Evolutionary conservation across 352 stramenopile species (phyloP), one percentile per base, ranked within the genome.

Genomic region (Aphanomyces stellatus): DNA sequence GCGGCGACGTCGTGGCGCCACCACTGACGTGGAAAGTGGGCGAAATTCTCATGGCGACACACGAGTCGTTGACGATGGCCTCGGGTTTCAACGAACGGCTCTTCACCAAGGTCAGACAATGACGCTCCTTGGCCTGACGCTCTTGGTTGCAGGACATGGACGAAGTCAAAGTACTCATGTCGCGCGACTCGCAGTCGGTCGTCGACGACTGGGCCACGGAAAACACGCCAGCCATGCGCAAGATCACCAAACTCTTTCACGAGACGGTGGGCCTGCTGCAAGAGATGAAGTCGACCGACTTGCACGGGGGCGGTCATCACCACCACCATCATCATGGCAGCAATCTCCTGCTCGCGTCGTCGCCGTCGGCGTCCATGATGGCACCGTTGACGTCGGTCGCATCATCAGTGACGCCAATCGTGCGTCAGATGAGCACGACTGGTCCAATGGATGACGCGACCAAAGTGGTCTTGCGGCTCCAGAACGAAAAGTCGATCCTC

Each of bases 401-500:
- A n/a, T n/a, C n/a, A n/a, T n/a, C n/a, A n/a, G n/a, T n/a, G n/a
- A n/a, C n/a, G n/a, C n/a, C n/a, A n/a, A n/a, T n/a, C n/a, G n/a
- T n/a, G n/a, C n/a, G n/a, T n/a, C n/a, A n/a, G 8, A 8, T n/a
- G 4, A 41, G 15, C 17, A 62, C 53, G 8, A 48, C 22, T n/a
- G 37, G 10, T 10, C 17, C 43, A 4, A 25, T 34, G 10, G 57
- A 65, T 4, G 57, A 65, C 17, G 1, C 34, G 19, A 19, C 28
- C 28, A 65, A 65, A 28, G 15, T 53, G n/a, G 25, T 65, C 22
- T 13, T 56, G 19, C 57, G 57, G 4, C 57, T 65, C 22, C 57
- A 65, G 34, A 65, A 65, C 22, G 57, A 65, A 65, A 65, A 65
- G 43, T n/a, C 57, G 1, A 65, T 65, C 43, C 28, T 65, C 33